phyloP scores from a whole-genome alignment of 2,329 filamentous ascomycete genomes.

The Chalaropsis thielavioides region DNA sequence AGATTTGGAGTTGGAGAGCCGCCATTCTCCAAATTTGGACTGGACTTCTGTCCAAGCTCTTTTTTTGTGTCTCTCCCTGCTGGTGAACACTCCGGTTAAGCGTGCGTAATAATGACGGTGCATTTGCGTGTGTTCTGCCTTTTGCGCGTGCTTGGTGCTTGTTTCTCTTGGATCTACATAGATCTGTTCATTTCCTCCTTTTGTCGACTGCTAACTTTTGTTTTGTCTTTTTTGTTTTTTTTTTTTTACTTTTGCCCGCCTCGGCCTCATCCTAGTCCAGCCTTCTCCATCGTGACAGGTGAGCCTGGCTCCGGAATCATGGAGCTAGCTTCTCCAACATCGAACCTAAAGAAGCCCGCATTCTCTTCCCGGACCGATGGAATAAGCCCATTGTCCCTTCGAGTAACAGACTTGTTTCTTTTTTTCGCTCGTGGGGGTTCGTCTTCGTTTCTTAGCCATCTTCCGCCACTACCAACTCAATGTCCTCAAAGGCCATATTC shows the following conservation, averaged over 20 bases:
- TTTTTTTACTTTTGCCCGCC: too few species aligned
- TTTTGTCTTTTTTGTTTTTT: background rate
- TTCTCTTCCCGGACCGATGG: background rate
- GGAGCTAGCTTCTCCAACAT: conserved; percentile 8
- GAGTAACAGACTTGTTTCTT: background rate
- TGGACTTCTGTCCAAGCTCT: background rate
- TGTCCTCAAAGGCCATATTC: background rate
- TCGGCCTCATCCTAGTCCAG: too few species aligned
- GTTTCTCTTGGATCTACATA: background rate
- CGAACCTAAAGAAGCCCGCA: background rate
- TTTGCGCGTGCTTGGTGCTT: background rate
- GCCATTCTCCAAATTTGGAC: background rate
- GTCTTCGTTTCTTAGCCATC: background rate
- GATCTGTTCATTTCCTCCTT: background rate
- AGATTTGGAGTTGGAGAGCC: conserved; percentile 12
- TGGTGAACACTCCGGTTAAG: background rate
- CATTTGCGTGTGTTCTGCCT: background rate
- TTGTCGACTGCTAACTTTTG: background rate
- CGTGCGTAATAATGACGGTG: background rate
- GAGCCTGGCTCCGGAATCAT: conserved; percentile 9
- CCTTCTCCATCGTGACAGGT: conserved; percentile 1
- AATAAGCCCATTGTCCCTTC: background rate
- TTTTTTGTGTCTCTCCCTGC: background rate
- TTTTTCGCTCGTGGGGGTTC: background rate
- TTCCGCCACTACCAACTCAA: background rate